phyloP scores from a whole-genome alignment of 768 basidiomycete species.

The Tylopilus subfusipes region DNA sequence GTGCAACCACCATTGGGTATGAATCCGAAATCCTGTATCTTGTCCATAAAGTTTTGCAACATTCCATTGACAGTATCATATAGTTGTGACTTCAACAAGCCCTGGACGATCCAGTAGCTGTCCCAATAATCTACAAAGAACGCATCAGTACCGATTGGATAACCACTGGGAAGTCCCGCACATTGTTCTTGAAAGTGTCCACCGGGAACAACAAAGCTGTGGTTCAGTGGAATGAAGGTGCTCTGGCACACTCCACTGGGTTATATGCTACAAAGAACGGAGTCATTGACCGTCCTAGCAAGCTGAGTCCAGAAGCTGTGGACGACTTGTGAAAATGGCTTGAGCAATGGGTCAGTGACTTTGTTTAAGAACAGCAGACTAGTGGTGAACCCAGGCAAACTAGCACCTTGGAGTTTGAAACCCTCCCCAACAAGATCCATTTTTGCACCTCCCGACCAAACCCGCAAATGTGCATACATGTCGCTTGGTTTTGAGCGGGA shows the following conservation, averaged over 20 bases:
- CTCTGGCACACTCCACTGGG: slow-evolving; percentile 64
- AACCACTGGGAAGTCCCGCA: slow-evolving; percentile 36
- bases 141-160: background rate
- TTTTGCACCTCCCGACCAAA: slow-evolving; percentile 86
- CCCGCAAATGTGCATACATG: slow-evolving; percentile 66
- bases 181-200: slow-evolving; percentile 83
- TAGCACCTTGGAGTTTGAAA: slow-evolving; percentile 65
- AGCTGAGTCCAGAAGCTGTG: slow-evolving; percentile 83
- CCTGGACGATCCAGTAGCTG: slow-evolving; percentile 86
- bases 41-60: slow-evolving; percentile 93
- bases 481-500: slow-evolving; percentile 48
- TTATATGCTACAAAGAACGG: slow-evolving; percentile 55
- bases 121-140: slow-evolving; percentile 49
- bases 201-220: slow-evolving; percentile 90
- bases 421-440: slow-evolving; percentile 83
- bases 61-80: slow-evolving; percentile 70
- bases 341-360: slow-evolving; percentile 64
- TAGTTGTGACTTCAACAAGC: slow-evolving; percentile 78
- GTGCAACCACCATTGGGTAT: slow-evolving; percentile 93
- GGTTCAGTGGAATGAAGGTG: slow-evolving; percentile 83
- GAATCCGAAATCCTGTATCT: slow-evolving; percentile 79
- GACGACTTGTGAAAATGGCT: slow-evolving; percentile 74
- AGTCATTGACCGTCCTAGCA: slow-evolving; percentile 68
- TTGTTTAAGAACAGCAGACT: slow-evolving; percentile 67
- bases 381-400: slow-evolving; percentile 57